phyloP scores from a whole-genome alignment of 345 rosid species.

The Aquilaria malaccensis region DNA sequence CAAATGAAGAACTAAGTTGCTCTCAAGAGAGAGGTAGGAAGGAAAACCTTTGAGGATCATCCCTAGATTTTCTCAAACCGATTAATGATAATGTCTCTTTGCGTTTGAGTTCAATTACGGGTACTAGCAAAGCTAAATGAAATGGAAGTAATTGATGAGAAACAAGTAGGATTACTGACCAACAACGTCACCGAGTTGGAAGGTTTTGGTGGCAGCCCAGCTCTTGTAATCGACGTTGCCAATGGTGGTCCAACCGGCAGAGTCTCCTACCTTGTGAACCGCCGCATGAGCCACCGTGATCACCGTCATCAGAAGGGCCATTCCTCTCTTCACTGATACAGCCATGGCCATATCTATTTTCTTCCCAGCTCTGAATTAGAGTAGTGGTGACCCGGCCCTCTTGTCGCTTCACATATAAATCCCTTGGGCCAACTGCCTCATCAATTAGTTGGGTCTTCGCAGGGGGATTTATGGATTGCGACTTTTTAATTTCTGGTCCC shows the following conservation, averaged over 20 bases:
- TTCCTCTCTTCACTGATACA: conserved; percentile 7
- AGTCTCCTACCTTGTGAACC: conserved; percentile 74
- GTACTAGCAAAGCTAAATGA: no score
- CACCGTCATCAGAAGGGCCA: conserved; percentile 12
- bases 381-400: neutral
- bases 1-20: no score
- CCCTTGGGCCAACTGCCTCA: neutral
- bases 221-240: conserved; percentile 78
- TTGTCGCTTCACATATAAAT: no score
- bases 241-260: conserved; percentile 91
- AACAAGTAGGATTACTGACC: conserved; percentile 28
- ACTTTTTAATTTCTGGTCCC: conserved; percentile 2
- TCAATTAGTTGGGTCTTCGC: conserved; percentile 7
- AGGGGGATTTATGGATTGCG: neutral
- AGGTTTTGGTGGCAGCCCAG: conserved; percentile 75
- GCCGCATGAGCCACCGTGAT: conserved; percentile 35
- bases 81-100: no score
- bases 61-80: no score
- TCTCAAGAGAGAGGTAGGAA: no score
- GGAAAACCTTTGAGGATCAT: no score
- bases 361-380: neutral
- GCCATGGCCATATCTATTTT: conserved; percentile 12
- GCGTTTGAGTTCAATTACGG: no score
- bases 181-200: conserved; percentile 65
- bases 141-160: no score